Percentiles rank a stretch among this genome's conserved stretches.
Evolutionary conservation across 2,329 filamentous ascomycete species (phyloP).

Genomic region (Penicillium sp.): DNA sequence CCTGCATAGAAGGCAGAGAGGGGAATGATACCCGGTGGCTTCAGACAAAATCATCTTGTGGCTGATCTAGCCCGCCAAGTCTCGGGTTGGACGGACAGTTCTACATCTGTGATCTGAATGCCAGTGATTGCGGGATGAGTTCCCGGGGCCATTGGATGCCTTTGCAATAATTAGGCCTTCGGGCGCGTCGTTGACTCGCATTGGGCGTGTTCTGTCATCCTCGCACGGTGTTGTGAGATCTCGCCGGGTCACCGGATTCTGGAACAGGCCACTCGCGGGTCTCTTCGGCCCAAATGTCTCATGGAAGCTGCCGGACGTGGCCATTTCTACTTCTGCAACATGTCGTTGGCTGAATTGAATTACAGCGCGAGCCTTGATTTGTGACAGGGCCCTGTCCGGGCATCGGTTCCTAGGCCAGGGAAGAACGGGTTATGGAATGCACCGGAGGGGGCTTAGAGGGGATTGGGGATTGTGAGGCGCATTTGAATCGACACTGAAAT

Average conservation of each 20-base stretch:
- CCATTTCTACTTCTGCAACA: slow-evolving; percentile 21
- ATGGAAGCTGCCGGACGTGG: slow-evolving; percentile 23
- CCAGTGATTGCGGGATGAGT: slow-evolving; percentile 15
- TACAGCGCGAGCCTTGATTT: slow-evolving; percentile 16
- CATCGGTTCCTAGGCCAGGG: slow-evolving; percentile 21
- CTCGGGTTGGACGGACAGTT: slow-evolving; percentile 22
- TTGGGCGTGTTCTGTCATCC: slow-evolving; percentile 20
- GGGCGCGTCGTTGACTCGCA: slow-evolving; percentile 11
- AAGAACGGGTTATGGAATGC: slow-evolving; percentile 24
- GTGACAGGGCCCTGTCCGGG: slow-evolving; percentile 19
- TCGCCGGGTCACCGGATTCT: slow-evolving; percentile 28
- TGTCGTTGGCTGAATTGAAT: slow-evolving; percentile 20
- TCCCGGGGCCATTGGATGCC: slow-evolving; percentile 14
- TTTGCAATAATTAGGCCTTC: slow-evolving; percentile 15
- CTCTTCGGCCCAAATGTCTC: slow-evolving; percentile 27
- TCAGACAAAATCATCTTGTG: slow-evolving; percentile 18
- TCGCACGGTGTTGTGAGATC: slow-evolving; percentile 26
- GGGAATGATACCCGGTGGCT: slow-evolving; percentile 18
- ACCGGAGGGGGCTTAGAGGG: slow-evolving; percentile 15
- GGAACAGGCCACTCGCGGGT: slow-evolving; percentile 27
- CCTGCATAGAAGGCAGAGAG: slow-evolving; percentile 5
- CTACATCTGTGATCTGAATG: slow-evolving; percentile 11
- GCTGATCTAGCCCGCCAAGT: slow-evolving; percentile 24
- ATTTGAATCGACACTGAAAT: slow-evolving; percentile 9
- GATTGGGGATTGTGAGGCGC: neutral